A percentile compares a stretch with the other conserved stretches of the same genome.
These are phyloP conservation scores for Lipomyces yarrowii DNA, from an alignment of 1,139 yeast genomes.

Conservation along the genomic window DNA sequence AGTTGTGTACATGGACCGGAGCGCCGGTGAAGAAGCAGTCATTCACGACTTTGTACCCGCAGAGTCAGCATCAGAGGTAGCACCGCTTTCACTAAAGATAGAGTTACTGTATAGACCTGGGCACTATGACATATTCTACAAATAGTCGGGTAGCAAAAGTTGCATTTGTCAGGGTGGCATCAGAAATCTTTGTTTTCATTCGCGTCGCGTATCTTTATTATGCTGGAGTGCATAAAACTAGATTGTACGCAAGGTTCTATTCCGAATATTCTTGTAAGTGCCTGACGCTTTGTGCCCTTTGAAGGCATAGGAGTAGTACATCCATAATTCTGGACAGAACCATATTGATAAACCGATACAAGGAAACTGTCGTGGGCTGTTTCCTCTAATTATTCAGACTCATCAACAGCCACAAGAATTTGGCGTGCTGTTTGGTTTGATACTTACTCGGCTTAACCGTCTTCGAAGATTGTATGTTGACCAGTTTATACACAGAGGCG, in stretches of 20 bases:
- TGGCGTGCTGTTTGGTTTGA: too few relatives aligned
- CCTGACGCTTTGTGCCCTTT: too few relatives aligned
- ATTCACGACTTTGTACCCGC: slow-evolving; percentile 30
- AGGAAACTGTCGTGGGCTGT: too few relatives aligned
- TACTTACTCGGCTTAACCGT: too few relatives aligned
- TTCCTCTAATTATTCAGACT: too few relatives aligned
- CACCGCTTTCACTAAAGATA: slow-evolving; percentile 14
- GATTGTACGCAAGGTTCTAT: not conserved
- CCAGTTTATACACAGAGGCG: too few relatives aligned
- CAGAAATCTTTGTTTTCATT: not conserved
- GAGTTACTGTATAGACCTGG: slow-evolving; percentile 36
- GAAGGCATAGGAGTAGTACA: too few relatives aligned
- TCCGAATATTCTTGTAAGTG: too few relatives aligned
- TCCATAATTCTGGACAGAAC: not conserved
- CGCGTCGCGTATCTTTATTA: not conserved
- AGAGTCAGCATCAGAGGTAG: slow-evolving; percentile 3
- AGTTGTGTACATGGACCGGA: slow-evolving; percentile 32
- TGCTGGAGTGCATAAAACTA: not conserved
- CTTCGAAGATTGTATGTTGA: too few relatives aligned
- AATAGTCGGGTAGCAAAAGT: not conserved
- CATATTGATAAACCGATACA: too few relatives aligned
- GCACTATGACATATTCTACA: slow-evolving; percentile 34
- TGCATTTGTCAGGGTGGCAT: not conserved
- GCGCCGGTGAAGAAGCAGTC: slow-evolving; percentile 28
- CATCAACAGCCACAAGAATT: too few relatives aligned